Percentiles rank a stretch among this genome's conserved stretches.
phyloP scores from a whole-genome alignment of 177 flowering plant species.

The Vitis hybrid region DNA sequence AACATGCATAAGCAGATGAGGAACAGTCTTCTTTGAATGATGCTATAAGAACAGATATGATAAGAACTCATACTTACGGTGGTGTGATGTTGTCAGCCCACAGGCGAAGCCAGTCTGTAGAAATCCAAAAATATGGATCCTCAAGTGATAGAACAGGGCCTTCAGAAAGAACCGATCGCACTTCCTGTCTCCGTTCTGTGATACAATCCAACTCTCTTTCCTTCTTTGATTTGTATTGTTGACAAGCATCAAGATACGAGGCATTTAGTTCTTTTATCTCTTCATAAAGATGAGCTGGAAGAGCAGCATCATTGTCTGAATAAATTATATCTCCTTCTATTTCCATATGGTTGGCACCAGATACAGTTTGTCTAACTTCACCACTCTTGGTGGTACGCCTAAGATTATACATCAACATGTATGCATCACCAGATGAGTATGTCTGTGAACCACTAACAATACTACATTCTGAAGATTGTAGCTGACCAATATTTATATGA shows the following conservation, averaged over 20 bases:
- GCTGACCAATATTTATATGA: constrained; percentile 19
- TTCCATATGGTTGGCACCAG: constrained; percentile 25
- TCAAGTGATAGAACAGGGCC: constrained; percentile 72
- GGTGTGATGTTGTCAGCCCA: constrained; percentile 79
- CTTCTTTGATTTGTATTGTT: constrained; percentile 59
- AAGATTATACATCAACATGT: constrained; percentile 86
- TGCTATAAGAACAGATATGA: neutral
- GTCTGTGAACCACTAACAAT: constrained; percentile 24
- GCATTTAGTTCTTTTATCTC: constrained; percentile 57
- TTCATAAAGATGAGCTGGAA: constrained; percentile 68
- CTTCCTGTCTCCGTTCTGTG: constrained; percentile 72
- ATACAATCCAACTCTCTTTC: constrained; percentile 47
- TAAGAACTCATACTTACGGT: constrained; percentile 46
- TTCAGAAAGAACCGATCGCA: constrained; percentile 74
- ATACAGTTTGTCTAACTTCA: constrained; percentile 6
- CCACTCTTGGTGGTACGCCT: constrained; percentile 24
- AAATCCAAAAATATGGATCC: constrained; percentile 79
- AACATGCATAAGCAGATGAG: neutral
- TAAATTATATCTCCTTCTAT: constrained; percentile 21
- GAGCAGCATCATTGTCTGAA: constrained; percentile 23
- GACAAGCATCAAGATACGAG: constrained; percentile 45
- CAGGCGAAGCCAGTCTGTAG: constrained; percentile 91
- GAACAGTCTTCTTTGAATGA: neutral
- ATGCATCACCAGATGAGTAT: constrained; percentile 91
- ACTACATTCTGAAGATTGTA: constrained; percentile 32